Evolutionary conservation across 306 rosid species (phyloP).

Genomic region (Nissolia schottii): DNA sequence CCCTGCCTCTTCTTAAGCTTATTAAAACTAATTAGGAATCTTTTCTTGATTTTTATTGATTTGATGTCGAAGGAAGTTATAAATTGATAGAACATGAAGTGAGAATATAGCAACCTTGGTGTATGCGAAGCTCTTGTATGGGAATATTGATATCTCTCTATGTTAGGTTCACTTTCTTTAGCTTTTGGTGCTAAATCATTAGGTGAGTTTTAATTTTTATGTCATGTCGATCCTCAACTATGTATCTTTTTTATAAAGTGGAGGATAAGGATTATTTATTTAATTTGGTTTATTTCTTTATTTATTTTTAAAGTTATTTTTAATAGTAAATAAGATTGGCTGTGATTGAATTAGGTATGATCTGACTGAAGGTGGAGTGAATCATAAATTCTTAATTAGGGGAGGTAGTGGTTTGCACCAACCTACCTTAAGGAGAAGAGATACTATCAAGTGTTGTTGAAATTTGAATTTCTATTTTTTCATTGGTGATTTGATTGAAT

Average conservation of each 20-base stretch:
- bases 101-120: background rate
- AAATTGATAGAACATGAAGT: background rate
- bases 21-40: background rate
- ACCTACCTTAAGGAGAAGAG: background rate
- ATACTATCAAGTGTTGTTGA: background rate
- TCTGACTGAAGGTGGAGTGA: background rate
- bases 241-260: background rate
- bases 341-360: background rate
- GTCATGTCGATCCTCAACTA: background rate
- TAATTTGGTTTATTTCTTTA: background rate
- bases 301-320: background rate
- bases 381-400: background rate
- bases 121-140: background rate
- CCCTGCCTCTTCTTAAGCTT: background rate
- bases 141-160: background rate
- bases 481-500: background rate
- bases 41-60: background rate
- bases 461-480: background rate
- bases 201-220: background rate
- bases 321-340: background rate
- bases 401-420: background rate
- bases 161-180: background rate
- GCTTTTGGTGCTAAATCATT: background rate
- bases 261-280: background rate
- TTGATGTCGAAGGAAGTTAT: background rate